Evolutionary conservation across 768 basidiomycete species (phyloP).

Genomic region (Lactarius tabidus): DNA sequence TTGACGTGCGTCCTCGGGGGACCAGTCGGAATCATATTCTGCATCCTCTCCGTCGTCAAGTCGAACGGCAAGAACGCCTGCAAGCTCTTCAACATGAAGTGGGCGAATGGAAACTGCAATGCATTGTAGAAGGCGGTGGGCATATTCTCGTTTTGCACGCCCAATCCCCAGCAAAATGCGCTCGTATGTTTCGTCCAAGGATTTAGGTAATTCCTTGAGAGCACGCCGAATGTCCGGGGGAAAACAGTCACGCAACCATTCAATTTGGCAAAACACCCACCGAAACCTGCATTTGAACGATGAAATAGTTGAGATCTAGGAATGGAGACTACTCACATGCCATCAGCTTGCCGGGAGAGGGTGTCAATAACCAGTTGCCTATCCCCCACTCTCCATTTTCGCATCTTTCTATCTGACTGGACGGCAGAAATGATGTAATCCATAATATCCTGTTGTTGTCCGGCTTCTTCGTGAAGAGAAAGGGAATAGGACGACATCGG

Average conservation of each 20-base stretch:
- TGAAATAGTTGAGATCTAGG: background rate
- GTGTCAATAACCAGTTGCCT: background rate
- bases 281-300: background rate
- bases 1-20: background rate
- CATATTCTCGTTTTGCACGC: background rate
- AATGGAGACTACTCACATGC: background rate
- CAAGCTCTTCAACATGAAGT: conserved; percentile 9
- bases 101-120: background rate
- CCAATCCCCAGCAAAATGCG: background rate
- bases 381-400: background rate
- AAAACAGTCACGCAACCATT: background rate
- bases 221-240: background rate
- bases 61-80: background rate
- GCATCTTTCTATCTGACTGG: background rate
- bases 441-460: background rate
- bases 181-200: conserved; percentile 1
- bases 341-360: background rate
- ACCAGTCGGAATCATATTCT: background rate
- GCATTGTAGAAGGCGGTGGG: background rate
- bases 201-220: background rate
- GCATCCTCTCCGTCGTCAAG: background rate
- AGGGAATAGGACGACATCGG: background rate
- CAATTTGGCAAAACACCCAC: conserved; percentile 2
- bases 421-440: background rate
- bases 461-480: background rate